Evolutionary conservation across 768 basidiomycete genomes (phyloP).

Genomic region (Lentinula aciculospora): DNA sequence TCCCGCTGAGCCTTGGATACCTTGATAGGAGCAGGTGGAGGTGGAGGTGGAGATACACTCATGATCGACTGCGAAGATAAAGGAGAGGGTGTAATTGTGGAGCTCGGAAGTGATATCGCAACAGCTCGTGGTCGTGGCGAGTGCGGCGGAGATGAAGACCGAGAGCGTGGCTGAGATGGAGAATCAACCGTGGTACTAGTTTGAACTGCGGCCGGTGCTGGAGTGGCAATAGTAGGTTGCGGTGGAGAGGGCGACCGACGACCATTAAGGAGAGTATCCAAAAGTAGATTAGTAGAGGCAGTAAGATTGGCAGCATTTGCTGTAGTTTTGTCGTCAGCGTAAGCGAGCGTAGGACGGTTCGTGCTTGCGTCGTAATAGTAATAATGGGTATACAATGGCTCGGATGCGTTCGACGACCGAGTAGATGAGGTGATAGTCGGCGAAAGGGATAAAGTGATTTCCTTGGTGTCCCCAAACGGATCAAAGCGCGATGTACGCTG

Average conservation of each 20-base stretch:
- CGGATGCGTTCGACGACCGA: not conserved
- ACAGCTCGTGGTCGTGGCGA: constrained; percentile 1
- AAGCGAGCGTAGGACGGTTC: constrained; percentile 10
- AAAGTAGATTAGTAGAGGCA: constrained; percentile 3
- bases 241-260: constrained; percentile 5
- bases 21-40: not conserved
- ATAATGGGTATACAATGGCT: constrained; percentile 6
- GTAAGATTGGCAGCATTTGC: constrained; percentile 2
- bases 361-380: constrained; percentile 7
- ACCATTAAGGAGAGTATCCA: constrained; percentile 7
- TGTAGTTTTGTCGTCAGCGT: constrained; percentile 4
- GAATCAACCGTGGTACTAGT: not conserved
- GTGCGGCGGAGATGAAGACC: constrained; percentile 7
- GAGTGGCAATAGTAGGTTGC: not conserved
- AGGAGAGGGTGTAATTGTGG: not conserved
- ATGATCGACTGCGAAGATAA: not conserved
- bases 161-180: not conserved
- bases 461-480: constrained; percentile 6
- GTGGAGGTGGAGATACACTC: not conserved
- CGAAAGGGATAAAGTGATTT: not conserved
- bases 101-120: not conserved
- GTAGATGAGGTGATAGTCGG: not conserved
- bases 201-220: not conserved
- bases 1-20: not conserved
- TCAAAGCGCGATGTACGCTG: constrained; percentile 4